Conservation (phyloP, 2,329 filamentous ascomycete species). For the Thermoascus crustaceus region DNA sequence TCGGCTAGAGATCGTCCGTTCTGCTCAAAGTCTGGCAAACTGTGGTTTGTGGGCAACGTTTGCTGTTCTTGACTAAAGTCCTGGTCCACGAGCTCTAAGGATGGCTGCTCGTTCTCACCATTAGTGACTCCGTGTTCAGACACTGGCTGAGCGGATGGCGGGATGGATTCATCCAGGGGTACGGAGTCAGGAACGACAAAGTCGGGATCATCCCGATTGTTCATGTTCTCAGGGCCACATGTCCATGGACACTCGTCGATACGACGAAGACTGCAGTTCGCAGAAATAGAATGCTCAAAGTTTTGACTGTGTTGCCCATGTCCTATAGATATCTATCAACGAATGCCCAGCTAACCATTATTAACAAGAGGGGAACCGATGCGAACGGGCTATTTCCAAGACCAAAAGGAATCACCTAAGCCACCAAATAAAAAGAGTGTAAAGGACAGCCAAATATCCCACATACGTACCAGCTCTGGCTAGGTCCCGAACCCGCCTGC, state of each 20-base stretch:
- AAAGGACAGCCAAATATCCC: background rate
- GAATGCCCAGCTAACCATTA: no score
- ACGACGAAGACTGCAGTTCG: no score
- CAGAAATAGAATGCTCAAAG: no score
- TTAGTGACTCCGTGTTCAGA: background rate
- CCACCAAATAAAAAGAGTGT: background rate
- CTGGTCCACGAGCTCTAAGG: no score
- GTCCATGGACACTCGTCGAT: no score
- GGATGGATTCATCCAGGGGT: constrained; percentile 1
- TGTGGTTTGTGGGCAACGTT: constrained; percentile 1
- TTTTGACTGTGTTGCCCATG: no score
- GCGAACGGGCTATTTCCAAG: no score
- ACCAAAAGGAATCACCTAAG: no score
- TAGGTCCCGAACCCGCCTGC: background rate
- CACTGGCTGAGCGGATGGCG: background rate
- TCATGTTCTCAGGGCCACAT: no score
- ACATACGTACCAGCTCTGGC: constrained; percentile 1
- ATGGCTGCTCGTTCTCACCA: no score
- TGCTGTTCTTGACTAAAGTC: constrained; percentile 6
- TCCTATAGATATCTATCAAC: no score
- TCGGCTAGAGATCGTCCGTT: constrained; percentile 12
- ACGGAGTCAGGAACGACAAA: constrained; percentile 13
- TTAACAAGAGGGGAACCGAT: no score
- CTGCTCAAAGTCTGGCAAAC: constrained; percentile 12
- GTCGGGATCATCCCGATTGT: background rate